Percentiles rank a stretch among this genome's conserved stretches.
These are phyloP conservation scores for Medicago arabica DNA, from an alignment of 306 rosid species.

Conservation along the genomic window DNA sequence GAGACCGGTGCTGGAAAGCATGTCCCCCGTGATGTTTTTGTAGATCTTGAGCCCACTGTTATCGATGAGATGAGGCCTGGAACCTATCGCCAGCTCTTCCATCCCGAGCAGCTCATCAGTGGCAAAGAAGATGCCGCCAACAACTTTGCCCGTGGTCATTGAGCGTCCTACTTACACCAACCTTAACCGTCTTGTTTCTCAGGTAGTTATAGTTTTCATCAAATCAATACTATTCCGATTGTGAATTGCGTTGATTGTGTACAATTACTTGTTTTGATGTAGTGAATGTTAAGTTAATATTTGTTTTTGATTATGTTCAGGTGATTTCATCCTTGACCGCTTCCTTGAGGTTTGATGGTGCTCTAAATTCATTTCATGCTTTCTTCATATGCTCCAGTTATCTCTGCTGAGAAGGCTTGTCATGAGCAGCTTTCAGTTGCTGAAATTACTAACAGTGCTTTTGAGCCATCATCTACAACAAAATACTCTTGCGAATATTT, in stretches of 20 bases:
- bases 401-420: constrained; percentile 85
- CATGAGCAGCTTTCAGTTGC: constrained; percentile 93
- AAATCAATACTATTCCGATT: not conserved
- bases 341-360: constrained; percentile 90
- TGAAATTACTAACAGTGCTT: constrained; percentile 91
- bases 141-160: constrained; percentile 97
- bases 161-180: constrained; percentile 95
- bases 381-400: constrained; percentile 93
- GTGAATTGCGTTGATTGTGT: not conserved
- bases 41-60: constrained; percentile 91
- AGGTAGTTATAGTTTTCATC: constrained; percentile 51
- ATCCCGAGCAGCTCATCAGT: constrained; percentile 91
- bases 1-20: constrained; percentile 96
- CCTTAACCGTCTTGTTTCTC: constrained; percentile 89
- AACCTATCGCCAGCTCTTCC: constrained; percentile 86
- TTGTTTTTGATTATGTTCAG: constrained; percentile 37
- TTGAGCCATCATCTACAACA: constrained; percentile 93
- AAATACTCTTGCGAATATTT: no score
- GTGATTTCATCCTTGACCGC: constrained; percentile 91
- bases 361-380: constrained; percentile 96
- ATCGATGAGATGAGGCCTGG: constrained; percentile 95
- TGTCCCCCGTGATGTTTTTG: constrained; percentile 83
- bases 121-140: constrained; percentile 98
- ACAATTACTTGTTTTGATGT: not conserved
- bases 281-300: not conserved